phyloP scores from a whole-genome alignment of 768 basidiomycete genomes.

The Suillus weaverae region DNA sequence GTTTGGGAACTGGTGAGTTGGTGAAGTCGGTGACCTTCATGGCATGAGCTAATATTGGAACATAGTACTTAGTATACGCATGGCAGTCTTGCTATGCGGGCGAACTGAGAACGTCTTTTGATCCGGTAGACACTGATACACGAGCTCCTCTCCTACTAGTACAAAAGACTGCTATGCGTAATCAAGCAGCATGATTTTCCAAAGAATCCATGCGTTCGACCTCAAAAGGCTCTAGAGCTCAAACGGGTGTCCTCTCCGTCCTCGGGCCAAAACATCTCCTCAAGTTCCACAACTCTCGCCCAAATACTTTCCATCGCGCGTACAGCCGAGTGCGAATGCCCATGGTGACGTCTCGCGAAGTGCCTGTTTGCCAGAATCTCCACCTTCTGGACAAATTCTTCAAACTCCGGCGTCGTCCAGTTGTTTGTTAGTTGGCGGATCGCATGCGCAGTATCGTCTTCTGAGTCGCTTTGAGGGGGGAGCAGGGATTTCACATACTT shows the following conservation, averaged over 20 bases:
- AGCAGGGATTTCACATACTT: slow-evolving; percentile 38
- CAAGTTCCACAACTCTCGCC: slow-evolving; percentile 59
- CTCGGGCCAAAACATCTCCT: slow-evolving; percentile 59
- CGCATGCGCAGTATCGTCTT: slow-evolving; percentile 27
- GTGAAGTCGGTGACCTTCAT: not conserved
- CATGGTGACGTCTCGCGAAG: slow-evolving; percentile 12
- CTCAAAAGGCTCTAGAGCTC: not conserved
- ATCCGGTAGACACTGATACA: not conserved
- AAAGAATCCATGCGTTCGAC: not conserved
- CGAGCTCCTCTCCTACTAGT: not conserved
- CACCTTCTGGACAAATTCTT: slow-evolving; percentile 51
- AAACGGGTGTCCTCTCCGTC: slow-evolving; percentile 34
- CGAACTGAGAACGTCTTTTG: not conserved
- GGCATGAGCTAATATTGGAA: too few relatives aligned
- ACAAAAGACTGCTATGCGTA: not conserved
- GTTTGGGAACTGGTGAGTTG: not conserved
- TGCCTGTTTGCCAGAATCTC: slow-evolving; percentile 46
- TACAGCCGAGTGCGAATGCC: slow-evolving; percentile 12
- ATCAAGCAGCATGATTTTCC: not conserved
- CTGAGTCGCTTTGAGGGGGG: slow-evolving; percentile 5
- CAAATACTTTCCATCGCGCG: slow-evolving; percentile 51
- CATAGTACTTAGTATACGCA: not conserved
- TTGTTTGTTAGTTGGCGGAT: slow-evolving; percentile 54
- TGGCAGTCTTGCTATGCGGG: not conserved
- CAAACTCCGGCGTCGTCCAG: slow-evolving; percentile 61